A percentile compares a stretch with the other conserved stretches of the same genome.
These are phyloP conservation scores for Erigeron canadensis DNA, from an alignment of 129 eudicot genomes.

Conservation along the genomic window DNA sequence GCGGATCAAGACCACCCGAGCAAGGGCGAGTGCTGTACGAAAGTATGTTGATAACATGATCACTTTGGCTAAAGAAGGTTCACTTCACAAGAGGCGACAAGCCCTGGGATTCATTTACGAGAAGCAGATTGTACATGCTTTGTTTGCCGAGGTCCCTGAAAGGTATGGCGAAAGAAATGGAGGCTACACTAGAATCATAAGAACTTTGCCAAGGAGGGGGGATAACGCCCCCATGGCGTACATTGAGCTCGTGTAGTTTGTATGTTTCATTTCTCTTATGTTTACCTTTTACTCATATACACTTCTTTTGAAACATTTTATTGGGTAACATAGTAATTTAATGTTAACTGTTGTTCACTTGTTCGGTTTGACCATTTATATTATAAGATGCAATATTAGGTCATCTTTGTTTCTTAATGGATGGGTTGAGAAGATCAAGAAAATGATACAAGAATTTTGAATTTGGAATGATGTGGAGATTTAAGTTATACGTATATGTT, in stretches of 20 bases:
- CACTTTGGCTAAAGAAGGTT: slow-evolving; percentile 87
- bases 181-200: slow-evolving; percentile 82
- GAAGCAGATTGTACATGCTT: slow-evolving; percentile 84
- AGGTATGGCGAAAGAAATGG: slow-evolving; percentile 92
- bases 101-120: slow-evolving; percentile 91
- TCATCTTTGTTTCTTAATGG: neutral
- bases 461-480: too few relatives aligned
- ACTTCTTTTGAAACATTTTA: slow-evolving; percentile 6
- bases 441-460: too few relatives aligned
- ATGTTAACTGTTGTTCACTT: slow-evolving; percentile 19
- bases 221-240: slow-evolving; percentile 98
- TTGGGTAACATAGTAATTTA: neutral
- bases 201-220: slow-evolving; percentile 91
- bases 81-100: slow-evolving; percentile 92
- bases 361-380: neutral
- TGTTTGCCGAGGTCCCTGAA: slow-evolving; percentile 89
- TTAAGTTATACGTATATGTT: too few relatives aligned
- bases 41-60: slow-evolving; percentile 85
- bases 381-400: neutral
- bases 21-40: slow-evolving; percentile 89
- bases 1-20: slow-evolving; percentile 83
- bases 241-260: slow-evolving; percentile 77
- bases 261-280: neutral
- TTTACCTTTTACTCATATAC: neutral
- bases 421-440: too few relatives aligned